A percentile compares a stretch with the other conserved stretches of the same genome.
Evolutionary conservation across 1,139 yeast species (phyloP).

Genomic region (Suhomyces bribrorum): DNA sequence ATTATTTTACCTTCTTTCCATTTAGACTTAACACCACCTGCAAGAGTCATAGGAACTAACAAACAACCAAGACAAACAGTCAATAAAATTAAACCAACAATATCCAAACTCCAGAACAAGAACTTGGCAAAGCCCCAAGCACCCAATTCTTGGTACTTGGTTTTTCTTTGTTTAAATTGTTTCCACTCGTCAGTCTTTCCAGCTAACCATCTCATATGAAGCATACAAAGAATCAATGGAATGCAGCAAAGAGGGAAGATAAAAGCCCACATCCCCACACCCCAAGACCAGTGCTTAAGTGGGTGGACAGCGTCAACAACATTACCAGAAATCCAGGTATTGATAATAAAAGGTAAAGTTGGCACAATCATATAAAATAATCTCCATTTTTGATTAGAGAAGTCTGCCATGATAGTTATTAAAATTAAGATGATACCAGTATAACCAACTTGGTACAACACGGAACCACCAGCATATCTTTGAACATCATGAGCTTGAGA

Average conservation of each 20-base stretch:
- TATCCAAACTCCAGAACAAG: conserved; percentile 39
- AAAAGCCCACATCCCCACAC: conserved; percentile 44
- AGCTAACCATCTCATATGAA: conserved; percentile 39
- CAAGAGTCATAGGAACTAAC: conserved; percentile 41
- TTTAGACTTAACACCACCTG: conserved; percentile 33
- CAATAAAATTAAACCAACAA: conserved; percentile 35
- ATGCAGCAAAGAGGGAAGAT: conserved; percentile 39
- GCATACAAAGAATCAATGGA: conserved; percentile 32
- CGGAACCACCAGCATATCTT: conserved; percentile 26
- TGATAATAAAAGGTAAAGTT: conserved; percentile 25
- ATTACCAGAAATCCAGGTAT: conserved; percentile 26
- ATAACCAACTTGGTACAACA: conserved; percentile 25
- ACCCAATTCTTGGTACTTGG: conserved; percentile 28
- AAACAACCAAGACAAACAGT: conserved; percentile 37
- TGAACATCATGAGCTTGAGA: conserved; percentile 25
- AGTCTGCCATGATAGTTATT: conserved; percentile 23
- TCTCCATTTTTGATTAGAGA: conserved; percentile 26
- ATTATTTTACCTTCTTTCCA: conserved; percentile 36
- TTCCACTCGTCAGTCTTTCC: conserved; percentile 38
- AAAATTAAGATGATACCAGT: conserved; percentile 23
- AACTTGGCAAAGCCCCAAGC: conserved; percentile 21
- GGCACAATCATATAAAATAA: conserved; percentile 24
- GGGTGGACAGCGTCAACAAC: conserved; percentile 18
- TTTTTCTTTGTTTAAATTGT: conserved; percentile 22
- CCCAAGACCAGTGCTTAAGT: conserved; percentile 29